Conservation (phyloP, 164 flowering plant species). For the Cinnamomum micranthum region DNA sequence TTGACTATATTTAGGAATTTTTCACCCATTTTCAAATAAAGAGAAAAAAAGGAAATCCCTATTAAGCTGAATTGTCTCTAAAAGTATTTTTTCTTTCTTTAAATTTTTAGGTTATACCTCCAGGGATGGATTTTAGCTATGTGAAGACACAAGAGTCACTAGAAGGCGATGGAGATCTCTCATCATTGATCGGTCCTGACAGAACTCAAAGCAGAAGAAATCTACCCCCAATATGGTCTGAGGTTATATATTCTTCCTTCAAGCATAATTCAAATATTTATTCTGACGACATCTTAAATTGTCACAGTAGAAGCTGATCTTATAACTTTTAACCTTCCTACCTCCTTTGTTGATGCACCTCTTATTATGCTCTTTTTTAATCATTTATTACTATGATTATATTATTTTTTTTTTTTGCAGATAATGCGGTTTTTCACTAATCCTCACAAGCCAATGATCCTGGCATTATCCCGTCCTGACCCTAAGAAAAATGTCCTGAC, state of each 20-base stretch:
- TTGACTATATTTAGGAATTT: too few species aligned
- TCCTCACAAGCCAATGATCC: slow-evolving; percentile 86
- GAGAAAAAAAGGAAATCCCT: too few species aligned
- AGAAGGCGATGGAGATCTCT: slow-evolving; percentile 59
- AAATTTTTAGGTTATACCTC: slow-evolving; percentile 64
- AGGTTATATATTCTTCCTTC: slow-evolving; percentile 30
- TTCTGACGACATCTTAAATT: not conserved
- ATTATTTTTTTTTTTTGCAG: slow-evolving; percentile 26
- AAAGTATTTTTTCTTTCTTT: too few species aligned
- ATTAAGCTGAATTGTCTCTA: too few species aligned
- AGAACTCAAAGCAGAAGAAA: slow-evolving; percentile 40
- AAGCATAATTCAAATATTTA: not conserved
- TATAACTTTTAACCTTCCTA: too few species aligned
- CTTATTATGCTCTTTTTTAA: not conserved
- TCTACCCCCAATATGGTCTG: slow-evolving; percentile 76
- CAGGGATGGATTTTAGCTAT: slow-evolving; percentile 85
- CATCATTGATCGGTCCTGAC: slow-evolving; percentile 49
- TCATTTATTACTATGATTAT: not conserved
- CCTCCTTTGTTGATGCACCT: not conserved
- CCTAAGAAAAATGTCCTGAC: slow-evolving; percentile 84
- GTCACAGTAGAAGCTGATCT: not conserved
- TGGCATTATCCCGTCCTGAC: slow-evolving; percentile 83
- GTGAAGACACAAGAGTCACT: slow-evolving; percentile 47
- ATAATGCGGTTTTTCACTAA: slow-evolving; percentile 80
- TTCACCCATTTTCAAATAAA: too few species aligned